A percentile compares a stretch with the other conserved stretches of the same genome.
Evolutionary conservation across 495 filamentous ascomycete species (phyloP).

Genomic region (Podospora pseudoanserina): DNA sequence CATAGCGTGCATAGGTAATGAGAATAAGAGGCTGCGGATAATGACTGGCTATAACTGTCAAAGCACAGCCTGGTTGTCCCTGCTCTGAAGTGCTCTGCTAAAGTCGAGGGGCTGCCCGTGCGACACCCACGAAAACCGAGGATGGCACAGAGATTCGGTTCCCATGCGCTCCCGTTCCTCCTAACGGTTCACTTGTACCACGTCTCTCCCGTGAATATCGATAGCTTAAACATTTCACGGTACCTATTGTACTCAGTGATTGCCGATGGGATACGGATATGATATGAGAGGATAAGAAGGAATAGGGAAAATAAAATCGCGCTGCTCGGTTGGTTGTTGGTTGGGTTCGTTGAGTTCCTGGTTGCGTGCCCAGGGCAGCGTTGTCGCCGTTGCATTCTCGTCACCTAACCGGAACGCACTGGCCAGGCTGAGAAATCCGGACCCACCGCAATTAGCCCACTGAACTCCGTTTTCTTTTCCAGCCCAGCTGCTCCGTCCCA

Average conservation of each 20-base stretch:
- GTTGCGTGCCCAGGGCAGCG: background rate
- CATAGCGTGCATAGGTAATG: too few species aligned
- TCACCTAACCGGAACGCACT: background rate
- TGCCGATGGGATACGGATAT: too few species aligned
- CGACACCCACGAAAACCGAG: background rate
- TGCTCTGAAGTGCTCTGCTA: background rate
- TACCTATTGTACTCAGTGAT: too few species aligned
- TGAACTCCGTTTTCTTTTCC: background rate
- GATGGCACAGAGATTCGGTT: background rate
- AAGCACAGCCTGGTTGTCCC: background rate
- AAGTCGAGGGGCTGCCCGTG: background rate
- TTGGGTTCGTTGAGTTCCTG: background rate
- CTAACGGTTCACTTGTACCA: background rate
- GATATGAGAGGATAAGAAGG: background rate
- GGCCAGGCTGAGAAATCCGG: background rate
- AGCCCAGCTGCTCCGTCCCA: conserved; percentile 8
- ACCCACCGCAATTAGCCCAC: background rate
- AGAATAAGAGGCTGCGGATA: background rate
- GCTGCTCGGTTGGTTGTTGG: background rate
- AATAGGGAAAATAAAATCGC: background rate
- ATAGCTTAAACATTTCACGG: too few species aligned
- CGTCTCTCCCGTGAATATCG: background rate
- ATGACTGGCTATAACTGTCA: background rate
- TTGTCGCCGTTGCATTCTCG: background rate
- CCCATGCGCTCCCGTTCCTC: background rate